phyloP scores from a whole-genome alignment of 2,329 filamentous ascomycete genomes.

The Lomentospora prolificans region DNA sequence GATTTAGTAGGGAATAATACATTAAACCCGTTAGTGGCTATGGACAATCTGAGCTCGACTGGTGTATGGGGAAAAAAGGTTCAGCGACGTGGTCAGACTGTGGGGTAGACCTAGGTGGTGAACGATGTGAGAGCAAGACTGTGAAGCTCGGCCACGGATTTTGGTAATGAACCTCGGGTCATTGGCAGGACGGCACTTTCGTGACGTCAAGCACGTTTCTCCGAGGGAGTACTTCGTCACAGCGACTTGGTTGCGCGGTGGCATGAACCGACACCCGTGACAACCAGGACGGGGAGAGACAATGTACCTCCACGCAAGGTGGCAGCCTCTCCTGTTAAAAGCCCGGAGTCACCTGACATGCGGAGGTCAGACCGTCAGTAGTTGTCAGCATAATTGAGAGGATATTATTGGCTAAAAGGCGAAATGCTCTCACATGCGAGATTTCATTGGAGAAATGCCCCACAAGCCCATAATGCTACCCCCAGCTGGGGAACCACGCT shows the following conservation, averaged over 20 bases:
- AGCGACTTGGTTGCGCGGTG: too few relatives aligned
- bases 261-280: too few relatives aligned
- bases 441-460: neutral
- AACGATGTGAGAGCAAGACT: neutral
- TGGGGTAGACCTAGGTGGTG: neutral
- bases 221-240: neutral
- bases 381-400: neutral
- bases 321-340: too few relatives aligned
- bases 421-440: neutral
- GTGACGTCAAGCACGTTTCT: neutral
- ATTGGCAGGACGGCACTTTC: neutral
- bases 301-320: too few relatives aligned
- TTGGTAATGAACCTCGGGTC: slow-evolving; percentile 1
- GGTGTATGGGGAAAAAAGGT: neutral
- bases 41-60: too few relatives aligned
- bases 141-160: neutral
- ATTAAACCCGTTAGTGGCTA: too few relatives aligned
- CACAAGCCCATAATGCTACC: too few relatives aligned
- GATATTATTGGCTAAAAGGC: neutral
- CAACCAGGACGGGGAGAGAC: too few relatives aligned
- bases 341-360: neutral
- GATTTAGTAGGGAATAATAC: too few relatives aligned
- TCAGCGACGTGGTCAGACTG: neutral
- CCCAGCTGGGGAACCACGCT: neutral
- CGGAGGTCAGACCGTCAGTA: too few relatives aligned